These are phyloP conservation scores for Sarocladiaceae sp. DNA, from an alignment of 2,329 filamentous ascomycete genomes.

Conservation along the genomic window DNA sequence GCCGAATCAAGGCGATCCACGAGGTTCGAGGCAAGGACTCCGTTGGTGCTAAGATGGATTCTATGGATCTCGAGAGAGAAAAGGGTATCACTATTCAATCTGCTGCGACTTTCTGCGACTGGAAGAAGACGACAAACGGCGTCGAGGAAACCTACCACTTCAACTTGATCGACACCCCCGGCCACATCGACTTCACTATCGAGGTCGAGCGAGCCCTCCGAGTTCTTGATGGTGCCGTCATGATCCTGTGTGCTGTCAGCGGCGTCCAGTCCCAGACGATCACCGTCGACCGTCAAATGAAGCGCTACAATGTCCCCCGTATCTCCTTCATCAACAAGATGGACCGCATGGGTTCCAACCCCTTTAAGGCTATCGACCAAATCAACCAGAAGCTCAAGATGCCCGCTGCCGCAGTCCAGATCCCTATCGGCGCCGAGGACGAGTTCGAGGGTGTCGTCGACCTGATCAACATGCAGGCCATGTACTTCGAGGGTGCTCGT, in stretches of 20 bases:
- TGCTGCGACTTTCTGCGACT: constrained; percentile 95
- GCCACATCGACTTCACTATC: constrained; percentile 98
- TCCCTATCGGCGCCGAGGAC: constrained; percentile 90
- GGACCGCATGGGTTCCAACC: constrained; percentile 97
- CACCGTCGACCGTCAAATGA: constrained; percentile 97
- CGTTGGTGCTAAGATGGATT: constrained; percentile 98
- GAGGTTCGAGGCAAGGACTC: constrained; percentile 93
- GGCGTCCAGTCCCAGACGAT: constrained; percentile 98
- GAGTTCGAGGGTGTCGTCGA: constrained; percentile 90
- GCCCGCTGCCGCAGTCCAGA: constrained; percentile 84
- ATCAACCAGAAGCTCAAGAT: constrained; percentile 96
- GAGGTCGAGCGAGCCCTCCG: constrained; percentile 93
- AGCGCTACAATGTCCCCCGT: constrained; percentile 91
- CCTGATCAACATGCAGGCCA: constrained; percentile 82
- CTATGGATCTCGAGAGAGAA: constrained; percentile 96
- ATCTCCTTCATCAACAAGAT: constrained; percentile 99
- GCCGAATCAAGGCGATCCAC: constrained; percentile 93
- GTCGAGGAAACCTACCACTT: constrained; percentile 91
- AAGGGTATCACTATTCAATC: constrained; percentile 99
- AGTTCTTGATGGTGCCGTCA: constrained; percentile 92
- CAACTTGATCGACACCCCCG: constrained; percentile 97
- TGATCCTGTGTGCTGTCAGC: constrained; percentile 96
- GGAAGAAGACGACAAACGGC: constrained; percentile 72
- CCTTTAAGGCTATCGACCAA: constrained; percentile 94
- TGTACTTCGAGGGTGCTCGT: constrained; percentile 82